A percentile compares a stretch with the other conserved stretches of the same genome.
phyloP scores from a whole-genome alignment of 2,329 filamentous ascomycete genomes.

The Macroventuria anomochaeta region DNA sequence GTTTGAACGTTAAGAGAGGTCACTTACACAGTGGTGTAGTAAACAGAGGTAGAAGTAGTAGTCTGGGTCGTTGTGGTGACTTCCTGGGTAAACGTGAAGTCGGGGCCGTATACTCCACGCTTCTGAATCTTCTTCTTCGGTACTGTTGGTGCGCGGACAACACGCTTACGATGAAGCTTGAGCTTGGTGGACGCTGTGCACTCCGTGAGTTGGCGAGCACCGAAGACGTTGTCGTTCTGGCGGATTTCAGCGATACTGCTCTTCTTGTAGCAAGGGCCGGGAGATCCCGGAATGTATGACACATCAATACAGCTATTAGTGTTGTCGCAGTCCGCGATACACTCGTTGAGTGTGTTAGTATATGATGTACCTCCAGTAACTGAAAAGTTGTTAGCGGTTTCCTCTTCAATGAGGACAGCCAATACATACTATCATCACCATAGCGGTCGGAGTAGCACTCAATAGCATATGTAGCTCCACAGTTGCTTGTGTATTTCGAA shows the following conservation, averaged over 20 bases:
- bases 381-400: constrained; percentile 11
- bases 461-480: constrained; percentile 28
- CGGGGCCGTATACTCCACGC: constrained; percentile 9
- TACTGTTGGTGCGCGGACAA: not conserved
- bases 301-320: constrained; percentile 30
- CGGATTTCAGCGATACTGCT: constrained; percentile 10
- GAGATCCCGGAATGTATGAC: constrained; percentile 22
- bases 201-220: constrained; percentile 22
- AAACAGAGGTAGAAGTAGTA: constrained; percentile 3
- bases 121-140: constrained; percentile 5
- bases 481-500: constrained; percentile 19
- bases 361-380: constrained; percentile 18
- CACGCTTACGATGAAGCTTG: constrained; percentile 12
- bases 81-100: constrained; percentile 11
- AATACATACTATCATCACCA: constrained; percentile 28
- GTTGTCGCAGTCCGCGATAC: constrained; percentile 30
- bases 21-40: constrained; percentile 7
- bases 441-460: constrained; percentile 35
- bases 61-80: constrained; percentile 3
- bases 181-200: constrained; percentile 2
- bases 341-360: constrained; percentile 19
- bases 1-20: not conserved
- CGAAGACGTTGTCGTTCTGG: constrained; percentile 25
- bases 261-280: constrained; percentile 39
- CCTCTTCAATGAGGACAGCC: too few relatives aligned